These are phyloP conservation scores for Fusarium domesticum DNA, from an alignment of 2,329 filamentous ascomycete genomes.

Conservation along the genomic window DNA sequence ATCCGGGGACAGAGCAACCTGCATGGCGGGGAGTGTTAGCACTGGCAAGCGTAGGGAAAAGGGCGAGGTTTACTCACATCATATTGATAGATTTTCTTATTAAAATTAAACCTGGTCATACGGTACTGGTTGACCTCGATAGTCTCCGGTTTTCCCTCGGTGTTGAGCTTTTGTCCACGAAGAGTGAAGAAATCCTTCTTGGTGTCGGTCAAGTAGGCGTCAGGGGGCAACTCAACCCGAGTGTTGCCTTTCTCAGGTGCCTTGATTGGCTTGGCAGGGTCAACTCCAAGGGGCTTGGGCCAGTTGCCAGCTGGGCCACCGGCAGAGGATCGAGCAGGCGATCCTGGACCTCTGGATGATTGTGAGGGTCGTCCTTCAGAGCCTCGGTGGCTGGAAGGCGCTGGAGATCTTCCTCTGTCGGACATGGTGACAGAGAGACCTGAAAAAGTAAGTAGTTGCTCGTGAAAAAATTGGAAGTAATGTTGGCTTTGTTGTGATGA, in stretches of 20 bases:
- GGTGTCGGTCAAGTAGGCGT: conserved; percentile 47
- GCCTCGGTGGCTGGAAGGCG: conserved; percentile 16
- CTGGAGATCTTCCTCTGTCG: conserved; percentile 32
- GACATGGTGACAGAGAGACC: conserved; percentile 29
- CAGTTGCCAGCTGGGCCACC: conserved; percentile 24
- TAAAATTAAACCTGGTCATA: conserved; percentile 56
- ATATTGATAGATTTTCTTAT: conserved; percentile 71
- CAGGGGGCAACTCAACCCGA: conserved; percentile 56
- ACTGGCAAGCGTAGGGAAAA: not conserved
- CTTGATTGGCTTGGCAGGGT: conserved; percentile 40
- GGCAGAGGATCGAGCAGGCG: conserved; percentile 16
- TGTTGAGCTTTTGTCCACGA: conserved; percentile 48
- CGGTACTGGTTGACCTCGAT: conserved; percentile 73
- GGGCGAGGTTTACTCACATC: conserved; percentile 63
- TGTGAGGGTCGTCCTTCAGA: conserved; percentile 17
- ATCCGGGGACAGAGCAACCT: conserved; percentile 66
- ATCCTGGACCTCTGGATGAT: conserved; percentile 12
- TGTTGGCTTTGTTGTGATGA: conserved; percentile 1
- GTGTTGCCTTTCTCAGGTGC: conserved; percentile 37
- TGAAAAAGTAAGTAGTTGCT: conserved; percentile 5
- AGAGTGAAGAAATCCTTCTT: conserved; percentile 36
- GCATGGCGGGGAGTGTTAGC: conserved; percentile 11
- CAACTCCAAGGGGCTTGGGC: conserved; percentile 38
- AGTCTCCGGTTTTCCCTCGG: conserved; percentile 51
- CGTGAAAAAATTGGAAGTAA: not conserved